Percentiles rank a stretch among this genome's conserved stretches.
Conservation (phyloP, 2,329 filamentous ascomycete genomes). For the Beauveria bassiana region DNA sequence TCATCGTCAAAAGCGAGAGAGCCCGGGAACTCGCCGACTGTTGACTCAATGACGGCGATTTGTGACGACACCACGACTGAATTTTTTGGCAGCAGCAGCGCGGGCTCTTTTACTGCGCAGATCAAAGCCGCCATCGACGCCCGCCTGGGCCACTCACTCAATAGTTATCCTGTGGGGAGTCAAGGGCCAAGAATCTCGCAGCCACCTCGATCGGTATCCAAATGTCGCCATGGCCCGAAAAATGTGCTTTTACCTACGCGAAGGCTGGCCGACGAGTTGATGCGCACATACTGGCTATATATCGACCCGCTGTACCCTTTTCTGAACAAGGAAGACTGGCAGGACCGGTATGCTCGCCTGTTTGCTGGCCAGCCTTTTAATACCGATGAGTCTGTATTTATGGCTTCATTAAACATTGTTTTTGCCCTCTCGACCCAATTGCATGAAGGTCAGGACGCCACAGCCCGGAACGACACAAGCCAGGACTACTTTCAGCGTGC, state of each 20-base stretch:
- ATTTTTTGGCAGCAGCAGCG: conserved; percentile 40
- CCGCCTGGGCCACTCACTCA: conserved; percentile 14
- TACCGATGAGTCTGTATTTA: conserved; percentile 33
- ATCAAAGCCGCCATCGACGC: conserved; percentile 36
- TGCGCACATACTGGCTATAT: conserved; percentile 38
- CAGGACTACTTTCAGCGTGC: conserved; percentile 35
- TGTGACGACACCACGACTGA: conserved; percentile 32
- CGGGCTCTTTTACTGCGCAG: conserved; percentile 38
- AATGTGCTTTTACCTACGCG: conserved; percentile 37
- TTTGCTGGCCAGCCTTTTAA: conserved; percentile 31
- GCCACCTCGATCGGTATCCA: neutral
- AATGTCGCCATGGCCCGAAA: conserved; percentile 14
- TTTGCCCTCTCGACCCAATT: conserved; percentile 39
- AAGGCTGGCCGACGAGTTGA: conserved; percentile 35
- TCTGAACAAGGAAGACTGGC: conserved; percentile 30
- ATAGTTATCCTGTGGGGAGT: neutral
- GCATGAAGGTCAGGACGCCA: conserved; percentile 29
- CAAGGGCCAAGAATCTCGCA: neutral
- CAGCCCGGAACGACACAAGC: conserved; percentile 33
- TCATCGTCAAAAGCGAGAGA: neutral
- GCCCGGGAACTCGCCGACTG: conserved; percentile 24
- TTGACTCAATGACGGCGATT: conserved; percentile 38
- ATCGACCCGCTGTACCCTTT: conserved; percentile 40
- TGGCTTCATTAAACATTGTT: conserved; percentile 38
- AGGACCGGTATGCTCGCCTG: conserved; percentile 30